Conservation (phyloP, 2,329 filamentous ascomycete genomes). For the Neophaeococcomyces aloes region DNA sequence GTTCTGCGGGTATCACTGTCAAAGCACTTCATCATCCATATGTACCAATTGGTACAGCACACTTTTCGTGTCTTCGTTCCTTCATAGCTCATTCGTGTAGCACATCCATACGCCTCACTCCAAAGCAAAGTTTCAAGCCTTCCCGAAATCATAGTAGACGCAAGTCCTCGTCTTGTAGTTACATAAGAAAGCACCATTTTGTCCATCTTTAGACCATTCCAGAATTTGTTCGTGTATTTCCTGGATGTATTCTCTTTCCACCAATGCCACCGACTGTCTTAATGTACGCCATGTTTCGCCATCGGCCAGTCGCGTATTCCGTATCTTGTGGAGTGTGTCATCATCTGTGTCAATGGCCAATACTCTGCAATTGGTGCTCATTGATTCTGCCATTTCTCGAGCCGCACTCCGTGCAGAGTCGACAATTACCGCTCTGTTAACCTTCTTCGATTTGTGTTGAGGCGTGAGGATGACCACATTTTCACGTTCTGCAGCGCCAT, state of each 20-base stretch:
- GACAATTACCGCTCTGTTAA: constrained; percentile 75
- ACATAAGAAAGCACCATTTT: constrained; percentile 5
- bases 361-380: constrained; percentile 6
- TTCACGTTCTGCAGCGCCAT: constrained; percentile 30
- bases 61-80: not conserved
- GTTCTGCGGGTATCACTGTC: no score
- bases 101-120: no score
- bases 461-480: constrained; percentile 78
- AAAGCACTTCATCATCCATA: no score
- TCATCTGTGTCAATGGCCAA: constrained; percentile 9
- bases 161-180: constrained; percentile 8
- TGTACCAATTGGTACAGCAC: not conserved
- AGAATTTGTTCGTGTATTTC: constrained; percentile 6
- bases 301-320: constrained; percentile 7
- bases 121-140: constrained; percentile 1
- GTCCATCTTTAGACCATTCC: constrained; percentile 4
- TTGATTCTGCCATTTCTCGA: constrained; percentile 8
- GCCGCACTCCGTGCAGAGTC: constrained; percentile 35
- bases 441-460: constrained; percentile 79
- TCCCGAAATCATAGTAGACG: constrained; percentile 13
- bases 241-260: constrained; percentile 7
- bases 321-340: constrained; percentile 16
- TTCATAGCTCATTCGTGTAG: constrained; percentile 1
- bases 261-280: constrained; percentile 3
- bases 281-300: constrained; percentile 4